Percentiles rank a stretch among this genome's conserved stretches.
Conservation (phyloP, 2,329 filamentous ascomycete species). For the Penicillium verrucosum region DNA sequence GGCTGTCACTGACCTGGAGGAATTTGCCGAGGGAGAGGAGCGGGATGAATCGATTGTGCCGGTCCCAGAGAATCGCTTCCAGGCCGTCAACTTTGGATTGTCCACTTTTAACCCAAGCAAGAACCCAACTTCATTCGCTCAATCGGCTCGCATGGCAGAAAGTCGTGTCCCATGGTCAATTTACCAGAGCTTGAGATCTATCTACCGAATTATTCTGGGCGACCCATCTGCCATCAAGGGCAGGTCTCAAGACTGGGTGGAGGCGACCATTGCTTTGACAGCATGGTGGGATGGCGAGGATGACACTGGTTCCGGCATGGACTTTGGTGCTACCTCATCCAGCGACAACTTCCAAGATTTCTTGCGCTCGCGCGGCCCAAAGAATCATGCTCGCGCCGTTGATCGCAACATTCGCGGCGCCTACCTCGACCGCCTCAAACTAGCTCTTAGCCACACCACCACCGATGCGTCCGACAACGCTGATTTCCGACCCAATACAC, state of each 20-base stretch:
- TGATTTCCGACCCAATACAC: slow-evolving; percentile 69
- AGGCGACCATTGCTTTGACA: slow-evolving; percentile 77
- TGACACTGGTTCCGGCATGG: slow-evolving; percentile 45
- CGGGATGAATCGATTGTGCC: slow-evolving; percentile 42
- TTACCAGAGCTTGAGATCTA: slow-evolving; percentile 75
- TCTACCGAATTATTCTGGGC: slow-evolving; percentile 80
- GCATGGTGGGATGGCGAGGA: slow-evolving; percentile 91
- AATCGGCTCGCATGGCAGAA: slow-evolving; percentile 68
- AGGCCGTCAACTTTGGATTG: slow-evolving; percentile 49
- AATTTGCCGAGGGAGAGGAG: slow-evolving; percentile 73
- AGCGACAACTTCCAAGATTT: slow-evolving; percentile 20
- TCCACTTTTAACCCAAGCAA: slow-evolving; percentile 39
- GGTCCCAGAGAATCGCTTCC: slow-evolving; percentile 44
- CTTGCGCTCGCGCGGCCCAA: slow-evolving; percentile 26
- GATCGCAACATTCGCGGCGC: slow-evolving; percentile 58
- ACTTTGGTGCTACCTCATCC: slow-evolving; percentile 21
- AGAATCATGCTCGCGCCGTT: slow-evolving; percentile 43
- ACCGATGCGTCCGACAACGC: slow-evolving; percentile 60
- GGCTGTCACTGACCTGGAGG: slow-evolving; percentile 66
- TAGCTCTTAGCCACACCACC: slow-evolving; percentile 64
- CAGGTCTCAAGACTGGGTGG: slow-evolving; percentile 84
- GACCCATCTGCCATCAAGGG: slow-evolving; percentile 71
- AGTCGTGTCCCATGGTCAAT: slow-evolving; percentile 86
- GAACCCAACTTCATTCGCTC: slow-evolving; percentile 60
- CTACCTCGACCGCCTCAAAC: slow-evolving; percentile 70